These are phyloP conservation scores for Phylloporus rhodoxanthus DNA, from an alignment of 768 basidiomycete species.

Conservation along the genomic window DNA sequence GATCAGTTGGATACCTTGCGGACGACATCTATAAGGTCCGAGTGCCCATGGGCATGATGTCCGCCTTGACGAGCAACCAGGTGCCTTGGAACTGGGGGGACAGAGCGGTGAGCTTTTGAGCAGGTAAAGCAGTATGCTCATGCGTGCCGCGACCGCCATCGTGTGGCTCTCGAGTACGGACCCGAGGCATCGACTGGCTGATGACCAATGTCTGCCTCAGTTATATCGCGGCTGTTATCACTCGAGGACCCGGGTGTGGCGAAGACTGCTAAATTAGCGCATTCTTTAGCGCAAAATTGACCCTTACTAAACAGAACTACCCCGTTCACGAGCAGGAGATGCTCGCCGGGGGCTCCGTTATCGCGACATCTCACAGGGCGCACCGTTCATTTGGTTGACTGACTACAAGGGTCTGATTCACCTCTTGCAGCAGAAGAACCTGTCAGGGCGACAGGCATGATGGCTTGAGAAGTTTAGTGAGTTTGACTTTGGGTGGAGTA, in stretches of 20 bases:
- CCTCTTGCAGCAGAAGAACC: constrained; percentile 28
- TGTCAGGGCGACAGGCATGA: constrained; percentile 31
- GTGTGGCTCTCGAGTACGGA: background rate
- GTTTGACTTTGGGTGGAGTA: constrained; percentile 30
- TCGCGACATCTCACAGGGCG: constrained; percentile 28
- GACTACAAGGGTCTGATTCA: constrained; percentile 27
- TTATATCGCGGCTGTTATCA: background rate
- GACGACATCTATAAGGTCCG: constrained; percentile 2
- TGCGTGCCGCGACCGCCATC: background rate
- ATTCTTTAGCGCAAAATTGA: constrained; percentile 30
- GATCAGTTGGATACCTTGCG: background rate
- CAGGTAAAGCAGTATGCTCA: background rate
- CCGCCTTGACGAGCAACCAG: background rate
- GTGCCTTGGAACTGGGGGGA: background rate
- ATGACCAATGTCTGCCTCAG: constrained; percentile 1
- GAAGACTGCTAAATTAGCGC: no score
- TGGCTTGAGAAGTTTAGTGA: constrained; percentile 33
- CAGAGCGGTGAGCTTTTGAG: background rate
- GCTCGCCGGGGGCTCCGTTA: constrained; percentile 28
- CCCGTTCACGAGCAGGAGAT: constrained; percentile 37
- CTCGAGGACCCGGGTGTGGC: no score
- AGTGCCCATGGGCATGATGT: background rate
- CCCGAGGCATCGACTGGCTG: background rate
- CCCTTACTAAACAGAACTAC: constrained; percentile 35
- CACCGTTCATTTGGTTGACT: constrained; percentile 24